phyloP scores from a whole-genome alignment of 352 stramenopile species.

The Pythium sukuiense region DNA sequence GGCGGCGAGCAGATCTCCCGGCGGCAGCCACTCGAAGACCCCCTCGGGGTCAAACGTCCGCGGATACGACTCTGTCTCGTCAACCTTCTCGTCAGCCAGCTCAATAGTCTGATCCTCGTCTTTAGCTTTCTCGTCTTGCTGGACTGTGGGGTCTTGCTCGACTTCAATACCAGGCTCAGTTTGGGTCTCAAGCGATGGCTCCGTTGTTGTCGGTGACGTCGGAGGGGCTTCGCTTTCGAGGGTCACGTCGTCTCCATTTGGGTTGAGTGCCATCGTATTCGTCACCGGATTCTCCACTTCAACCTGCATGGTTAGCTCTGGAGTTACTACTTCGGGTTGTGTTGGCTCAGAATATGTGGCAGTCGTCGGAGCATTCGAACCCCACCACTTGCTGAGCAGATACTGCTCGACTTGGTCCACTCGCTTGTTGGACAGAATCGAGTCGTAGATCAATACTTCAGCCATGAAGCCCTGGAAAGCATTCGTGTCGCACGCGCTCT shows the following conservation, averaged over 20 bases:
- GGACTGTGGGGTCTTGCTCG: not conserved
- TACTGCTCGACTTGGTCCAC: conserved; percentile 42
- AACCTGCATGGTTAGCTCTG: not conserved
- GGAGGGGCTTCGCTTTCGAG: not conserved
- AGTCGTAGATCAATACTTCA: conserved; percentile 56
- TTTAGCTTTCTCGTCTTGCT: not conserved
- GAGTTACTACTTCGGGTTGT: not conserved
- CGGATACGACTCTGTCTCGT: not conserved
- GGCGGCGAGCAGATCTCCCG: conserved; percentile 24
- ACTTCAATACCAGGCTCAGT: not conserved
- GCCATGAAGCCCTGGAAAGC: conserved; percentile 57
- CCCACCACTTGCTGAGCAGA: conserved; percentile 52
- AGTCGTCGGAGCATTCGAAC: not conserved
- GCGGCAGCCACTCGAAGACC: conserved; percentile 67
- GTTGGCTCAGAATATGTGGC: not conserved
- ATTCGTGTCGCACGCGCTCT: conserved; percentile 52
- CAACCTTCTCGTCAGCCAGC: not conserved
- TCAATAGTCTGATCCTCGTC: too few species aligned
- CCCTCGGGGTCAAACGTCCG: conserved; percentile 40
- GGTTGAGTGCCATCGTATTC: not conserved
- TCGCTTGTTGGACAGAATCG: conserved; percentile 35
- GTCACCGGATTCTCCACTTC: not conserved
- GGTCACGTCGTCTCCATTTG: not conserved
- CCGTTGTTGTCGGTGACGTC: not conserved
- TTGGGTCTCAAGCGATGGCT: not conserved